Evolutionary conservation across 306 rosid genomes (phyloP), one percentile per base, ranked within the genome.

Genomic region (Trifolium subterraneum): DNA sequence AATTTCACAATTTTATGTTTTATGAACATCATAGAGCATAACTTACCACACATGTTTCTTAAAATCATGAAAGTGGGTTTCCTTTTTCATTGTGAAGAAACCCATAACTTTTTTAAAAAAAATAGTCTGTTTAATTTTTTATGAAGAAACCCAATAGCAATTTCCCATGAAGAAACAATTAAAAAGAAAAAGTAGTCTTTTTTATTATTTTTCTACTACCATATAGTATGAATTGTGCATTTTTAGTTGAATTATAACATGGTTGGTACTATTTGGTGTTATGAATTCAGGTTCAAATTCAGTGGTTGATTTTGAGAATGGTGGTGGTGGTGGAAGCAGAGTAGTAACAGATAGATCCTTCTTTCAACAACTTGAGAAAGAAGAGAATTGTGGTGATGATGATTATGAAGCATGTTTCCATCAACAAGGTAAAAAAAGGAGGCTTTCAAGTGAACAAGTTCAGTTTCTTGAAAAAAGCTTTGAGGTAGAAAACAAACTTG

Each of bases 401-500:
- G 96, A 87, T n/a, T 84, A 78, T 51, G 93, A 90, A 2, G 83
- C 78, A 4, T 73, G 80, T 39, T 85, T 78, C 38, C 87, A 86
- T 41, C 93, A 84, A 61, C 83, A 87, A 8, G 93, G 91, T 7
- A 94, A 94, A 87, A 94, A 94, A 51, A 83, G 97, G 75, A 78
- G 98, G 78, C 97, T 94, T 29, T 50, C 87, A 13, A 71, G 73
- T 39, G 88, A 84, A 47, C 98, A 94, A 69, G 97, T 91, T 75
- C 86, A 81, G 81, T 84, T 82, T 38, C 93, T 94, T 31, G 98
- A 94, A 84, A 86, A 75, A 31, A 90, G 56, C 80, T 94, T 94
- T 52, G 90, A 90, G 83, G 29, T 70, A 12, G 96, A 88, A 72
- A 94, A 88, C 88, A 94, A 88, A 76, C 98, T 94, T 27, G 97